Evolutionary conservation across 148 eudicot genomes (phyloP), one percentile per base, ranked within the genome.

Genomic region (Rheum nobile): DNA sequence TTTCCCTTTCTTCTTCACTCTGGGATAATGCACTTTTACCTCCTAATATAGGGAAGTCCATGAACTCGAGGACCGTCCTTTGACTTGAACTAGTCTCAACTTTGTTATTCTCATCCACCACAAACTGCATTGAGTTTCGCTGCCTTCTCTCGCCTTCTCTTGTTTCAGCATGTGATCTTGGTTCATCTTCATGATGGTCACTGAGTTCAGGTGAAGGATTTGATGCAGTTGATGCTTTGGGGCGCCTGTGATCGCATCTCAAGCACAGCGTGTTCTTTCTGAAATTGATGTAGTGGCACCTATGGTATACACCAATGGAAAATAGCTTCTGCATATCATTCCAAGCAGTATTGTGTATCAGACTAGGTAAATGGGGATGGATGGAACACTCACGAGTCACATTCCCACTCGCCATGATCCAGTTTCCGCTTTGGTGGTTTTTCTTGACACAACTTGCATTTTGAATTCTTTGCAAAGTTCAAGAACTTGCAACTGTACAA

Each of bases 271-370:
- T 73, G 75, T 89, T 89, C 74, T 79, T 83, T 77, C 82, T 82
- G 81, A 89, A 89, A 72, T 89, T 89, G 76, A 89, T 77, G 81
- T 86, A 89, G 75, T 82, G 86, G 78, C 93, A 89, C 83, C 93
- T 89, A 74, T 41, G 16, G 34, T 28, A 34, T 16, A 68, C 21
- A 68, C 43, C 67, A 57, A 24, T 24, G 67, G 5, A 22, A 39
- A 5, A 32, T 67, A 67, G 42, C n/a, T 21, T 34, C 4, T 32
- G 71, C 26, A n/a, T n/a, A 34, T 2, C 2, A 34, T 67, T 34
- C 71, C 50, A 71, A 71, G 1, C 37, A 39, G 73, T 71, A 28
- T 37, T 7, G 11, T 67, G 71, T 38, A 32, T 34, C 22, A 34
- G 9, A 67, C 7, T 34, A 32, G 17, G 44, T 26, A 8, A 26